Evolutionary conservation across 2,329 filamentous ascomycete species (phyloP).

Genomic region (Pestalotiopsis sp.): DNA sequence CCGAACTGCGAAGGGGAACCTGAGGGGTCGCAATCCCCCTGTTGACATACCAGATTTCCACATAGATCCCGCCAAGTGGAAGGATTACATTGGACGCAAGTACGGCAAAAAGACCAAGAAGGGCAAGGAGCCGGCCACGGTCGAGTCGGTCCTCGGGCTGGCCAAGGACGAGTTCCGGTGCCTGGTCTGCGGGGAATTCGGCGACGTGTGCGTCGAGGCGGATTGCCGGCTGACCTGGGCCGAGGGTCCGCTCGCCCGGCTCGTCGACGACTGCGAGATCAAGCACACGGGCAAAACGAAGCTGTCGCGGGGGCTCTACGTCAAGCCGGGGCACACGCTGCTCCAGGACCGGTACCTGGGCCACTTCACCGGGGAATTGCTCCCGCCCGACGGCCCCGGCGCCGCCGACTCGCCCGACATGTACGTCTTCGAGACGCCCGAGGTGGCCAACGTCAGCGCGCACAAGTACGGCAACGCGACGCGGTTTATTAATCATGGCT

Average conservation of each 20-base stretch:
- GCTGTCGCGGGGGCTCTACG: background rate
- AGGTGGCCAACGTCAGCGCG: background rate
- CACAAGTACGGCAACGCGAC: background rate
- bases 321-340: background rate
- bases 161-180: background rate
- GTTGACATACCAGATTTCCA: background rate
- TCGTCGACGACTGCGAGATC: background rate
- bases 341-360: background rate
- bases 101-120: background rate
- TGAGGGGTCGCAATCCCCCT: background rate
- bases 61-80: background rate
- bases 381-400: background rate
- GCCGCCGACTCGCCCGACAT: background rate
- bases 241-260: background rate
- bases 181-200: slow-evolving; percentile 2
- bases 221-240: background rate
- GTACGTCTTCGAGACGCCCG: background rate
- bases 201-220: background rate
- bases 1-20: too few relatives aligned
- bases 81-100: background rate
- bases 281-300: background rate
- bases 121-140: background rate
- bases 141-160: background rate
- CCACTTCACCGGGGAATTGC: background rate
- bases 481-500: background rate